Evolutionary conservation across 2,329 filamentous ascomycete species (phyloP), one percentile per base, ranked within the genome.

Genomic region (Stagonosporopsis chrysanthemi): DNA sequence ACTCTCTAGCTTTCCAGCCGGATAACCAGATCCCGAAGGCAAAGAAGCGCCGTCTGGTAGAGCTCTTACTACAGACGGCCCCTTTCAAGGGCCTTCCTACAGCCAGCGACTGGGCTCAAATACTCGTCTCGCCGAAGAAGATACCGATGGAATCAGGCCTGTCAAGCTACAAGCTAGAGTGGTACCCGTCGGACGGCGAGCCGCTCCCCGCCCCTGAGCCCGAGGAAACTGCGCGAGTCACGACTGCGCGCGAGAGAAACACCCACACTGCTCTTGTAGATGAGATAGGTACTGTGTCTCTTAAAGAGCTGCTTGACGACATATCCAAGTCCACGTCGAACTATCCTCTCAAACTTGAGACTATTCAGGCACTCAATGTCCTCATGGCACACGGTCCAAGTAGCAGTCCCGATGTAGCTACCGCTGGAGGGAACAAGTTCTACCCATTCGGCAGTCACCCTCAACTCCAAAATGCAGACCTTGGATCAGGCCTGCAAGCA

Each of bases 321-420:
- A 31, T 84, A 78, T 60, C 68, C 80, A 40, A 74, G 61, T 2
- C 81, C 72, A 17, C 71, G 68, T 2, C 71, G 66, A 76, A 5
- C 14, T 83, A 83, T 42, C 67, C 70, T 0, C 69, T 78, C 17
- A 83, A 83, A 65, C 73, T 77, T 1, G 82, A 86, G 51, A 72
- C 84, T 0, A 77, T 87, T 6, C 84, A 87, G 54, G 80, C 84
- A 0, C 69, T 88, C 52, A 88, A 88, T 64, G 82, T 87, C 31
- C 74, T 88, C 22, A 72, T 87, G 47, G 79, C 80, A 0, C 79
- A 83, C 53, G 68, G 76, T 15, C 79, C 81, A 3, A 83, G 80
- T 57, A 76, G 69, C 1, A 72, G 76, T 6, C 52, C 51, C 0
- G 68, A 72, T 0, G 76, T 84, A 15, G 73, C 78, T 9, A 79